phyloP scores from a whole-genome alignment of 345 rosid genomes.

The Citrus sp. region DNA sequence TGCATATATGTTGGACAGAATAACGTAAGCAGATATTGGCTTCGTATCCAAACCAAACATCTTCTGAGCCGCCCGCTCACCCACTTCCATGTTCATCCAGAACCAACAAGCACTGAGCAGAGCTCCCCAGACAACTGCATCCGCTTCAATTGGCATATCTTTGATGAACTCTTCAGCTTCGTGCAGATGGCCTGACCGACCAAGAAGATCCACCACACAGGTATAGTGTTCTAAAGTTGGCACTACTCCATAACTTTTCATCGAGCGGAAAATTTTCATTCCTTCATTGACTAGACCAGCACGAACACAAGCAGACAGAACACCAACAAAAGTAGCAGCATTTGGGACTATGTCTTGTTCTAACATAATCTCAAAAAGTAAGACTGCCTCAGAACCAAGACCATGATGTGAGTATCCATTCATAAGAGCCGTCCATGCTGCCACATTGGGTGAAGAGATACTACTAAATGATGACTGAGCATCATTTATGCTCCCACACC shows the following conservation, averaged over 20 bases:
- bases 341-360: slow-evolving; percentile 39
- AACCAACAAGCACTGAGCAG: slow-evolving; percentile 53
- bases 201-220: slow-evolving; percentile 54
- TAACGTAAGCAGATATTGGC: slow-evolving; percentile 37
- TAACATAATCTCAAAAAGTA: slow-evolving; percentile 43
- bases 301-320: slow-evolving; percentile 47
- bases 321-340: slow-evolving; percentile 50
- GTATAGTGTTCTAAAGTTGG: slow-evolving; percentile 53
- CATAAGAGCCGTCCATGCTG: slow-evolving; percentile 59
- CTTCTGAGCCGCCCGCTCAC: slow-evolving; percentile 48
- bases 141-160: slow-evolving; percentile 55
- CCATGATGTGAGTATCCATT: slow-evolving; percentile 58
- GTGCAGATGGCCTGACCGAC: slow-evolving; percentile 41
- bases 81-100: slow-evolving; percentile 49
- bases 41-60: slow-evolving; percentile 34
- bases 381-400: slow-evolving; percentile 42
- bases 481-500: slow-evolving; percentile 47
- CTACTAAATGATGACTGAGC: slow-evolving; percentile 40
- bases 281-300: slow-evolving; percentile 51
- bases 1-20: slow-evolving; percentile 52
- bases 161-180: slow-evolving; percentile 57
- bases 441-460: slow-evolving; percentile 50
- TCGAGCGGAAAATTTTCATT: slow-evolving; percentile 33
- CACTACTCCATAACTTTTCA: slow-evolving; percentile 32
- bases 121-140: slow-evolving; percentile 54